Conservation (phyloP, 2,329 filamentous ascomycete species). For the Microcera coccophila region DNA sequence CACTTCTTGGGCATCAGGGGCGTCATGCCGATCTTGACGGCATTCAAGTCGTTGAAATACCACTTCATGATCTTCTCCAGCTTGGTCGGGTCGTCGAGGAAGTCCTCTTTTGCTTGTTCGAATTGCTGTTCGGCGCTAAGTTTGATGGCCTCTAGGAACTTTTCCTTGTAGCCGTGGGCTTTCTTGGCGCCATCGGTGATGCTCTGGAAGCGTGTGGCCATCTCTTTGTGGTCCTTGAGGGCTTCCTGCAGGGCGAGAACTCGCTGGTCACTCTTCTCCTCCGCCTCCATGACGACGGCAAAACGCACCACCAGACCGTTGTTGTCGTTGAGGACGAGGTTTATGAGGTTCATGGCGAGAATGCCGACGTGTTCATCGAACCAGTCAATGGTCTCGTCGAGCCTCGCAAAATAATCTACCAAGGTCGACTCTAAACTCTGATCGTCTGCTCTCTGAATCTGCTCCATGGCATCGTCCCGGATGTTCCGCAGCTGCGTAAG, state of each 20-base stretch:
- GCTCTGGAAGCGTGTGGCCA: slow-evolving; percentile 88
- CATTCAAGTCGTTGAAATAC: slow-evolving; percentile 97
- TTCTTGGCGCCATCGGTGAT: slow-evolving; percentile 92
- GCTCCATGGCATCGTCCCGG: slow-evolving; percentile 91
- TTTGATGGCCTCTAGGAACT: slow-evolving; percentile 79
- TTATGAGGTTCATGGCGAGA: slow-evolving; percentile 85
- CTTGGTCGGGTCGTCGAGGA: slow-evolving; percentile 75
- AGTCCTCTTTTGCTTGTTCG: slow-evolving; percentile 65
- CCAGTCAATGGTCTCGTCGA: slow-evolving; percentile 86
- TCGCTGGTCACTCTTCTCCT: slow-evolving; percentile 93
- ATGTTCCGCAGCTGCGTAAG: slow-evolving; percentile 90
- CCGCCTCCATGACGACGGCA: slow-evolving; percentile 87
- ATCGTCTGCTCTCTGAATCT: slow-evolving; percentile 77
- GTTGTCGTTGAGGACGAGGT: slow-evolving; percentile 80
- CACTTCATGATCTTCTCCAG: slow-evolving; percentile 87
- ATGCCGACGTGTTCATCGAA: slow-evolving; percentile 93
- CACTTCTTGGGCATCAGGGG: slow-evolving; percentile 92
- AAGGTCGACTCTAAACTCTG: slow-evolving; percentile 73
- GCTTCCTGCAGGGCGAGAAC: slow-evolving; percentile 90
- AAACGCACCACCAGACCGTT: slow-evolving; percentile 85
- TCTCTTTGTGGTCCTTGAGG: slow-evolving; percentile 90
- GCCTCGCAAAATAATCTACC: slow-evolving; percentile 79
- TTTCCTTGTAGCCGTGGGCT: slow-evolving; percentile 92
- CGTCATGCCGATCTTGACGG: slow-evolving; percentile 89
- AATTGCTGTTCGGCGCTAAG: slow-evolving; percentile 72